Percentiles rank a stretch among this genome's conserved stretches.
phyloP scores from a whole-genome alignment of 805 yeast genomes.

The Cyberlindnera mycetangii region DNA sequence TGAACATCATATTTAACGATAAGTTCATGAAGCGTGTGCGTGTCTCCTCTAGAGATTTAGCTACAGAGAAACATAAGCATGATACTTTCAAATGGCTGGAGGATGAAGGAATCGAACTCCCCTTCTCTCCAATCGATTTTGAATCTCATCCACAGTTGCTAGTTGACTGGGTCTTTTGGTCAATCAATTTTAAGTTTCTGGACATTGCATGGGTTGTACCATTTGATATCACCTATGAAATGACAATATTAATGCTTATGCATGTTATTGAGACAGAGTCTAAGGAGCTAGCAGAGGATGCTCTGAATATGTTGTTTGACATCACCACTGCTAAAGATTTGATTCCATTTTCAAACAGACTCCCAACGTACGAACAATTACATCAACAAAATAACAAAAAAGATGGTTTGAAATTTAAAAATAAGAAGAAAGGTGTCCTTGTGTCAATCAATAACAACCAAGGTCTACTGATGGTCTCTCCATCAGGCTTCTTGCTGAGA shows the following conservation, averaged over 20 bases:
- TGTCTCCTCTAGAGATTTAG: not conserved
- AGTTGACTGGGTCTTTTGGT: constrained; percentile 2
- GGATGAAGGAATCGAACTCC: not conserved
- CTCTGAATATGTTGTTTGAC: not conserved
- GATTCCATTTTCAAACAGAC: not conserved
- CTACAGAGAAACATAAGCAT: not conserved
- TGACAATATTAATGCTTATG: not conserved
- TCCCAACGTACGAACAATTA: not conserved
- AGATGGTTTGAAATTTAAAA: not conserved
- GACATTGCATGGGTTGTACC: constrained; percentile 1
- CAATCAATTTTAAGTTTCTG: not conserved
- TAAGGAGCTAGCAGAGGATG: not conserved
- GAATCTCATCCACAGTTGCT: constrained; percentile 1
- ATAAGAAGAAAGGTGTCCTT: constrained; percentile 3
- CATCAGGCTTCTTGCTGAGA: not conserved
- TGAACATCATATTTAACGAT: not conserved
- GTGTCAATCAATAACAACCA: constrained; percentile 1
- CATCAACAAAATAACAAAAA: not conserved
- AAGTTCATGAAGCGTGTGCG: not conserved
- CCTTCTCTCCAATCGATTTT: not conserved
- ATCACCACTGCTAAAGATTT: not conserved
- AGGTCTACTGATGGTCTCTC: constrained; percentile 1
- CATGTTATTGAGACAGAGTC: not conserved
- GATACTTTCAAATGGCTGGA: not conserved
- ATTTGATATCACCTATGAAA: not conserved